These are phyloP conservation scores for Adansonia rubrostipa DNA, from an alignment of 441 rosid genomes.

Conservation along the genomic window DNA sequence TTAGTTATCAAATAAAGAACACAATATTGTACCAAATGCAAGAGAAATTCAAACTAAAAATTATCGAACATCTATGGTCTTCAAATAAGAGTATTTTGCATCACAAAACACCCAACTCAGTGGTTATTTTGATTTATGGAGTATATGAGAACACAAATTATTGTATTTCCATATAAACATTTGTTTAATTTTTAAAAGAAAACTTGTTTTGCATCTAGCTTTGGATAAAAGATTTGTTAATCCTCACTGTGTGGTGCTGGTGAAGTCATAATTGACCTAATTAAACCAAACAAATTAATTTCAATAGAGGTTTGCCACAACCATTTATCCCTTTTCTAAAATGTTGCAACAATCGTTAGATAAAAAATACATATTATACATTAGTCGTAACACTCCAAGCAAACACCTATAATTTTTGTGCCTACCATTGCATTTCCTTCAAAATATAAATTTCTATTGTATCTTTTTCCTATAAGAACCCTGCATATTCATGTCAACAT, in stretches of 20 bases:
- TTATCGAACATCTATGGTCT: slow-evolving; percentile 4
- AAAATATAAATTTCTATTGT: not conserved
- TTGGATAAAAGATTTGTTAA: not conserved
- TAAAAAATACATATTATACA: slow-evolving; percentile 9
- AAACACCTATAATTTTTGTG: not conserved
- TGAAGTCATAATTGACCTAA: not conserved
- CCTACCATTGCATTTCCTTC: not conserved
- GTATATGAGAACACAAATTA: not conserved
- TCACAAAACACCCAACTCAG: not conserved
- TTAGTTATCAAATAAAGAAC: slow-evolving; percentile 8
- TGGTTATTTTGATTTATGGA: not conserved
- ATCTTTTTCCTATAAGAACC: not conserved
- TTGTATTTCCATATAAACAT: not conserved
- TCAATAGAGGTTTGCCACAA: not conserved
- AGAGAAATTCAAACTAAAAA: slow-evolving; percentile 9
- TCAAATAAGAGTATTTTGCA: not conserved
- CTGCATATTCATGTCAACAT: not conserved
- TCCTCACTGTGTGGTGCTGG: not conserved
- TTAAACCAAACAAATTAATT: not conserved
- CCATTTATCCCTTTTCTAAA: not conserved
- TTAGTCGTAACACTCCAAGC: not conserved
- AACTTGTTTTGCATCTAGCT: slow-evolving; percentile 8
- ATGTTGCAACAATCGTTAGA: not conserved
- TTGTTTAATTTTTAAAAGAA: not conserved
- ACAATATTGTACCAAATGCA: not conserved